Evolutionary conservation across 169 alveolate species (phyloP), one percentile per base, ranked within the genome.

Genomic region (Babesia sp.): DNA sequence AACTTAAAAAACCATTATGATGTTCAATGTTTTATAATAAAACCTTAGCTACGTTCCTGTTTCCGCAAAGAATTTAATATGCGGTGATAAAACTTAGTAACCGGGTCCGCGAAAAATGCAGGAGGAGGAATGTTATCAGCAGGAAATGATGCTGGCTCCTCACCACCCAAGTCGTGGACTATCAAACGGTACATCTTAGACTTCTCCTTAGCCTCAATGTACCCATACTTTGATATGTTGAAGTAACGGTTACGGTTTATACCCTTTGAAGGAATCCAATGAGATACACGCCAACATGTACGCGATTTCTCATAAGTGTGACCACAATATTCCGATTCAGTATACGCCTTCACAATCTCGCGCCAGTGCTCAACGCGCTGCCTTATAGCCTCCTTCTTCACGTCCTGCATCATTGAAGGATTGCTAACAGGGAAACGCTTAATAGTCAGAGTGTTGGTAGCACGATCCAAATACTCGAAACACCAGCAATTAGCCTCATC

Each of bases 231-330:
- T 24, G 72, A 36, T 16, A 86, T 67, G 64, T 82, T 74, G 79
- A 86, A 86, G 48, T 79, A 69, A 14, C 71, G 73, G 79, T 86
- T 75, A 36, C 78, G 71, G 46, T 74, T 80, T 18, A 82, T 82
- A 26, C 78, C 64, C 60, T 82, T 78, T 33, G 84, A 51, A 12
- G 92, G 90, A 6, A 81, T 71, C 69, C 73, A 75, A 68, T 81
- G 75, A 22, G 90, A 59, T 11, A 86, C 89, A 28, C 80, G 67
- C 92, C 92, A 86, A 66, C 82, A 69, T 41, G 66, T 66, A 28
- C 86, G 70, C 11, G 54, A 24, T 44, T 67, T 81, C 45, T 81
- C 89, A 59, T 71, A 81, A 56, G 42, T 60, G 50, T 61, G 71
- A 4, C 89, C 89, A 22, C 78, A 33, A 36, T 53, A 34, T 55